Base-by-base conservation (phyloP, 2,329 filamentous ascomycete species). In the Neofusicoccum ribis region DNA sequence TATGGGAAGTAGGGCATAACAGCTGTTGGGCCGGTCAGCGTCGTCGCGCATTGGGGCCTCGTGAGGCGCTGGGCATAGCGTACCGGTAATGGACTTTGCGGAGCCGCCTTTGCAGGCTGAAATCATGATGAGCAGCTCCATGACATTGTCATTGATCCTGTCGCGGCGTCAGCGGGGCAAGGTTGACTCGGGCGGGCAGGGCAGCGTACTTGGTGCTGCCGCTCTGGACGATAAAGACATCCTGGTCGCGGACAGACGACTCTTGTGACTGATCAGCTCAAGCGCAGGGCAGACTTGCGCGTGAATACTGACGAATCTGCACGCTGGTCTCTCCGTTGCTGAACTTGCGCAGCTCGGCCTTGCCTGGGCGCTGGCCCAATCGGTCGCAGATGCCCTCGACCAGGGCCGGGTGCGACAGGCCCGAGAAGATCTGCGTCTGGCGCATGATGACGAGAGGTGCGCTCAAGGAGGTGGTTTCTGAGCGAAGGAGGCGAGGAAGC, bases 111-210 rank as follows among this genome's bases (percentile, higher is more conserved):
- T 98, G 86, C 95, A 99, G 71, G 95, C 95, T 70, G 92, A 95
- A 73, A 98, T 97, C 92, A 99, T 96, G 80, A 99, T 98, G 76
- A 99, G 86, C 76, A 99, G 86, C 84, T 99, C 95, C 93, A 99
- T 97, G 76, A 99, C 93, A 74, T 92, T 96, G 81, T 99, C 95
- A 79, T 99, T 99, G 85, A 97, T 97, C 81, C 81, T 83, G 75
- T 27, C 5, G 17, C 67, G 44, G 70, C 66, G 62, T 66, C 59
- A 64, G 68, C 70, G 66, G 63, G 67, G 67, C 50, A 39, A 54
- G 50, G 56, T 52, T 59, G 56, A 64, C 11, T 7, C 23, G 20
- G 63, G 62, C 47, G 39, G 27, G 43, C 46, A 39, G 44, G 62
- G 41, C 37, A 59, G 71, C 80, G 58, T 76, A 83, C 82, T 91